Conservation (phyloP, 2,329 filamentous ascomycete genomes). For the Scedosporium dehoogii region DNA sequence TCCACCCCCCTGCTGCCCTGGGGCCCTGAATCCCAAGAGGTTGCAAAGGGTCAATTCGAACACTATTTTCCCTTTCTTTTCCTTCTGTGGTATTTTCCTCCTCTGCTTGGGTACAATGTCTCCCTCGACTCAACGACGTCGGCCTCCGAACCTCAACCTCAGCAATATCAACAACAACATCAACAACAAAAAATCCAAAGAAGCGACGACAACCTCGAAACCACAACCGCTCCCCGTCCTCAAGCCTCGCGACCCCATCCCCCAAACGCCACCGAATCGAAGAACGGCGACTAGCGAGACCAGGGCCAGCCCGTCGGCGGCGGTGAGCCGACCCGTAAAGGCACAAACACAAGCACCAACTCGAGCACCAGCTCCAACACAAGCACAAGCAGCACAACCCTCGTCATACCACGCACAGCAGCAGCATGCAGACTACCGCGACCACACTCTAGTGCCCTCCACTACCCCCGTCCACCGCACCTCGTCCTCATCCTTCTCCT, state of each 20-base stretch:
- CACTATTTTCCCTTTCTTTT: not conserved
- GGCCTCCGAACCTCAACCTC: conserved; percentile 14
- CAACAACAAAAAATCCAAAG: conserved; percentile 1
- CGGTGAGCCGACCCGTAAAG: conserved; percentile 4
- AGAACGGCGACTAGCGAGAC: not conserved
- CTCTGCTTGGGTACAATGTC: conserved; percentile 3
- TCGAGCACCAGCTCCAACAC: not conserved
- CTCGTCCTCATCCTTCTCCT: conserved; percentile 20
- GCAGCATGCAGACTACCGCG: conserved; percentile 21
- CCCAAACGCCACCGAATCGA: conserved; percentile 1
- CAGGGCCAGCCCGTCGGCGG: conserved; percentile 6
- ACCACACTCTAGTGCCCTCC: conserved; percentile 28
- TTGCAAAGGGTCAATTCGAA: not conserved
- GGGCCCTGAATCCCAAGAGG: not conserved
- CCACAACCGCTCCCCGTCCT: conserved; percentile 1
- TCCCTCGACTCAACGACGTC: conserved; percentile 11
- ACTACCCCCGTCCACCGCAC: conserved; percentile 25
- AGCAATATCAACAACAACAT: conserved; percentile 8
- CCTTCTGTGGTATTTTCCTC: not conserved
- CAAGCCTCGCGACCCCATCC: conserved; percentile 1
- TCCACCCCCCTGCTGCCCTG: no score
- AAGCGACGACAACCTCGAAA: not conserved
- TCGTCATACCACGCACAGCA: conserved; percentile 10
- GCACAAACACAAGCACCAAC: not conserved
- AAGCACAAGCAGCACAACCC: not conserved